These are phyloP conservation scores for Monosporascus sp. DNA, from an alignment of 2,329 filamentous ascomycete species.

Conservation along the genomic window DNA sequence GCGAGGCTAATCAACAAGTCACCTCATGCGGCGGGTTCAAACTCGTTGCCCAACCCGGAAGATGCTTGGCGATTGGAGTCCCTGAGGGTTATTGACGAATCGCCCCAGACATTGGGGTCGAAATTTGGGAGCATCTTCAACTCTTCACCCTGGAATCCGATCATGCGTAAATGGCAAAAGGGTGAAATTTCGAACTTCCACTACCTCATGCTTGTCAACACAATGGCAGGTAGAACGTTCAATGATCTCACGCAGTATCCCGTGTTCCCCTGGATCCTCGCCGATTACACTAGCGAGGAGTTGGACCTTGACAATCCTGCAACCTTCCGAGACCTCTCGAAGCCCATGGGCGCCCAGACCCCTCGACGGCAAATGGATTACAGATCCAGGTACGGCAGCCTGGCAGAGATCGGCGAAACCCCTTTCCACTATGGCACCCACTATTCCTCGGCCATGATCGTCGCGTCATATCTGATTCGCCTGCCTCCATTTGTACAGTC, in stretches of 20 bases:
- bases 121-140: constrained; percentile 93
- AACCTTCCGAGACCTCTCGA: constrained; percentile 85
- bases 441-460: constrained; percentile 98
- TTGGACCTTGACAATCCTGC: constrained; percentile 79
- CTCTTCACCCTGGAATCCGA: constrained; percentile 71
- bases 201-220: constrained; percentile 97
- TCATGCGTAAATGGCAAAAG: constrained; percentile 83
- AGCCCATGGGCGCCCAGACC: constrained; percentile 93
- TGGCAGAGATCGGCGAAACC: constrained; percentile 86
- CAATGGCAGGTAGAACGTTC: constrained; percentile 93
- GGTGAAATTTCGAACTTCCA: constrained; percentile 98
- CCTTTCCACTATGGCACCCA: constrained; percentile 98
- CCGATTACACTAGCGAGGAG: constrained; percentile 92
- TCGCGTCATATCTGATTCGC: constrained; percentile 91
- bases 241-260: constrained; percentile 98
- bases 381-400: constrained; percentile 75
- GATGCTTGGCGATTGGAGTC: constrained; percentile 90
- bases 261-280: constrained; percentile 94
- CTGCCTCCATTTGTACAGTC: constrained; percentile 95
- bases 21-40: constrained; percentile 69
- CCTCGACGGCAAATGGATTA: constrained; percentile 71
- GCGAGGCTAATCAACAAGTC: constrained; percentile 71
- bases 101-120: constrained; percentile 64
- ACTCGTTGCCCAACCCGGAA: constrained; percentile 69
- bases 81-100: constrained; percentile 60